These are phyloP conservation scores for Pichia kluyveri DNA, from an alignment of 805 yeast genomes.

Conservation along the genomic window DNA sequence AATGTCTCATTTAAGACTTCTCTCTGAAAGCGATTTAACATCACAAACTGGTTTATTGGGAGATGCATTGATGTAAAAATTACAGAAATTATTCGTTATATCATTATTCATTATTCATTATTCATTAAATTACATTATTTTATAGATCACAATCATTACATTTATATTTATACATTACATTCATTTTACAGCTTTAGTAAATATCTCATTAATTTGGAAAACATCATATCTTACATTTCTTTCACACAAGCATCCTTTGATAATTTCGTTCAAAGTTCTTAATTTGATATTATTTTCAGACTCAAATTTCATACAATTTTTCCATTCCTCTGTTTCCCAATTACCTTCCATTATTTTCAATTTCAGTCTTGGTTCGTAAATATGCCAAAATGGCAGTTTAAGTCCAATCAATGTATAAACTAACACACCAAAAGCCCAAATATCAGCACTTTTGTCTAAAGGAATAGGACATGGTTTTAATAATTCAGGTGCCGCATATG, in stretches of 20 bases:
- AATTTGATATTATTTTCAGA: background rate
- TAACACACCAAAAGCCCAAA: conserved; percentile 87
- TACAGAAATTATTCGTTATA: background rate
- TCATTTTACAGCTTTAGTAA: background rate
- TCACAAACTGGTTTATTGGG: conserved; percentile 2
- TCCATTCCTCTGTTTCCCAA: conserved; percentile 10
- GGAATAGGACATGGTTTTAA: conserved; percentile 50
- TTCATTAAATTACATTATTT: background rate
- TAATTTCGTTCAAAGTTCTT: background rate
- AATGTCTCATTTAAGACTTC: conserved; percentile 5
- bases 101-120: no score
- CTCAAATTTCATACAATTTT: background rate
- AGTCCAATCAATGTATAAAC: conserved; percentile 67
- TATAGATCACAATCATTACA: background rate
- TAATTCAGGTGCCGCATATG: conserved; percentile 88
- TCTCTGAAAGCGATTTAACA: conserved; percentile 8
- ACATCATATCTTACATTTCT: conserved; percentile 3
- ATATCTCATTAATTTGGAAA: conserved; percentile 1
- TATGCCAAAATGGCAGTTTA: conserved; percentile 72
- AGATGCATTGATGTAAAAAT: background rate
- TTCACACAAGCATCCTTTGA: conserved; percentile 5
- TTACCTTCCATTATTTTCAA: conserved; percentile 63
- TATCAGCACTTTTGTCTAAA: conserved; percentile 62
- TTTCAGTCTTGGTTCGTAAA: conserved; percentile 71
- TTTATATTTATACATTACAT: background rate